A percentile compares a stretch with the other conserved stretches of the same genome.
These are phyloP conservation scores for Hyphopichia pseudoburtonii DNA, from an alignment of 1,139 yeast genomes.

Conservation along the genomic window DNA sequence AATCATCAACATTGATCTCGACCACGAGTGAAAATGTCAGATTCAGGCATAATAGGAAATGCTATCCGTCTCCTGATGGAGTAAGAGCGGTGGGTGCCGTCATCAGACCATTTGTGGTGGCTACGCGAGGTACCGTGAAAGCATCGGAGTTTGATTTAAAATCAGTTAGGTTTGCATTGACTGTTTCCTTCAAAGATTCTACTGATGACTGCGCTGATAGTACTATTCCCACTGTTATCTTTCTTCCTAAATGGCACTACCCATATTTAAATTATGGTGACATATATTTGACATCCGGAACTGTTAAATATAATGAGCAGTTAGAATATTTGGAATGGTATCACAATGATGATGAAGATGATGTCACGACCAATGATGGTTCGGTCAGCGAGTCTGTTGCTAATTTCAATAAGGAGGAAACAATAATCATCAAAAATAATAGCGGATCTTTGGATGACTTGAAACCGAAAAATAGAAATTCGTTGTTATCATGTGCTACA, in stretches of 20 bases:
- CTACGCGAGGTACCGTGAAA: constrained; percentile 54
- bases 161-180: constrained; percentile 46
- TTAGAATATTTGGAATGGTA: constrained; percentile 69
- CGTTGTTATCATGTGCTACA: constrained; percentile 12
- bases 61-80: constrained; percentile 55
- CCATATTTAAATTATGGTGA: constrained; percentile 45
- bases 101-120: constrained; percentile 68
- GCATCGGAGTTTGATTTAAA: constrained; percentile 57
- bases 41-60: constrained; percentile 24
- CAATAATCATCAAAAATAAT: constrained; percentile 39
- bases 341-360: constrained; percentile 37
- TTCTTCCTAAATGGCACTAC: constrained; percentile 72
- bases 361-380: neutral
- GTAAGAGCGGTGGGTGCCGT: constrained; percentile 70
- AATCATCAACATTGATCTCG: constrained; percentile 15
- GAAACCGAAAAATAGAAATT: constrained; percentile 17
- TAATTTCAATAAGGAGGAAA: constrained; percentile 19
- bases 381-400: neutral
- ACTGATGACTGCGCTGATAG: constrained; percentile 5
- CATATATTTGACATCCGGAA: constrained; percentile 54
- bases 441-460: constrained; percentile 37
- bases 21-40: constrained; percentile 25
- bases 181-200: constrained; percentile 29
- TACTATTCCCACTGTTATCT: constrained; percentile 54
- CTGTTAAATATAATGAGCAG: constrained; percentile 47